These are phyloP conservation scores for Scutellaria minor DNA, from an alignment of 257 asterid species.

Conservation along the genomic window DNA sequence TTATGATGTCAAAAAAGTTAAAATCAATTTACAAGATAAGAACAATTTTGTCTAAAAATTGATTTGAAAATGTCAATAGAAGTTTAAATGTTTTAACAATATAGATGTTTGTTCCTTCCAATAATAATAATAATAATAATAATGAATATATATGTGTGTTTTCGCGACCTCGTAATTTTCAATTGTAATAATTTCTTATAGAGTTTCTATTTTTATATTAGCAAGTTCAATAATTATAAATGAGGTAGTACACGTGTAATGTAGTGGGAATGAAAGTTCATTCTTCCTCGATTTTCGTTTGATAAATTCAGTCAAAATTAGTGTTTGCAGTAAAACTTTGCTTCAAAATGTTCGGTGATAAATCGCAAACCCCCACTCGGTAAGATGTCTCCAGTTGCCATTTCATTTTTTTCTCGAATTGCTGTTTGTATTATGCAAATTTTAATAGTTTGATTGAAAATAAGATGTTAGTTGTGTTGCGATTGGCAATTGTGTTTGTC, in stretches of 20 bases:
- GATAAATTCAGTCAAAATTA: slow-evolving; percentile 33
- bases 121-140: no score
- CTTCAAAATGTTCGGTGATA: slow-evolving; percentile 64
- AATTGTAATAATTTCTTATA: no score
- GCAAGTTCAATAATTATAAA: background rate
- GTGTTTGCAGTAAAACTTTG: slow-evolving; percentile 34
- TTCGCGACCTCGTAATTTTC: no score
- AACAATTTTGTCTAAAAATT: no score
- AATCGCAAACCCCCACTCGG: slow-evolving; percentile 78
- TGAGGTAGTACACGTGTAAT: slow-evolving; percentile 23
- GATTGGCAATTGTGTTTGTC: slow-evolving; percentile 22
- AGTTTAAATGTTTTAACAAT: no score
- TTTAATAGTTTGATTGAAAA: background rate
- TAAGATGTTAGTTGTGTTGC: background rate
- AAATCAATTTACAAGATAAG: no score
- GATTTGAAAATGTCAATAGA: no score
- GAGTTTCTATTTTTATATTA: no score
- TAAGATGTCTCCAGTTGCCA: slow-evolving; percentile 43
- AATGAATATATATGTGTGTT: no score
- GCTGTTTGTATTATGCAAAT: slow-evolving; percentile 24
- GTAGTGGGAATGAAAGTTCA: slow-evolving; percentile 9
- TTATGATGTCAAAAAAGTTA: no score
- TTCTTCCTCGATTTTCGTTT: slow-evolving; percentile 15
- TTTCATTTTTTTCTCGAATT: slow-evolving; percentile 17
- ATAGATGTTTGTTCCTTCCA: no score